These are phyloP conservation scores for Letharia lupina DNA, from an alignment of 495 filamentous ascomycete species.

Conservation along the genomic window DNA sequence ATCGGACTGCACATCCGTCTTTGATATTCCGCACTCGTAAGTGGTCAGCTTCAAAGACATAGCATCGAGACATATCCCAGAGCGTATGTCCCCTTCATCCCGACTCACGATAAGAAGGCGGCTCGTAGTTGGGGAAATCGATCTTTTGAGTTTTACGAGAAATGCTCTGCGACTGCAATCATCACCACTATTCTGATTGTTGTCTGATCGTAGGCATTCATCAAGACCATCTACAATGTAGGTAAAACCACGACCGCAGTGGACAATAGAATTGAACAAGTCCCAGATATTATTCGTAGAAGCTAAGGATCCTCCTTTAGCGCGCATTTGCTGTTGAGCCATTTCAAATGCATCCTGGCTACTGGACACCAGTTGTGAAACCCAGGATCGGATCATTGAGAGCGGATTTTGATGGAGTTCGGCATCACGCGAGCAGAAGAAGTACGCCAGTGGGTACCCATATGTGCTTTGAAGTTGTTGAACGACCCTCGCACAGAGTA, in stretches of 20 bases:
- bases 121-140: conserved; percentile 18
- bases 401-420: conserved; percentile 24
- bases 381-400: conserved; percentile 27
- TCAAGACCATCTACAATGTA: conserved; percentile 31
- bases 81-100: conserved; percentile 22
- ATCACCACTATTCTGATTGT: background rate
- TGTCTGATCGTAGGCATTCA: conserved; percentile 23
- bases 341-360: conserved; percentile 20
- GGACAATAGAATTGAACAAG: conserved; percentile 25
- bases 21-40: background rate
- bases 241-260: too few relatives aligned
- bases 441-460: conserved; percentile 21
- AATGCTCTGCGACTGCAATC: conserved; percentile 14
- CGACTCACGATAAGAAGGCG: conserved; percentile 27
- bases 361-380: conserved; percentile 23
- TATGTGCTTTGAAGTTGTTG: conserved; percentile 19
- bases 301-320: conserved; percentile 22
- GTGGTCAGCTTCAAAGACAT: background rate
- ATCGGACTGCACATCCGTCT: background rate
- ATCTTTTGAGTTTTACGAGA: conserved; percentile 18
- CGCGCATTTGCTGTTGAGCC: conserved; percentile 16
- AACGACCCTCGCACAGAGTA: conserved; percentile 27
- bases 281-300: conserved; percentile 19
- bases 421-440: conserved; percentile 26
- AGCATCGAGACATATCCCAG: background rate